A percentile compares a stretch with the other conserved stretches of the same genome.
phyloP scores from a whole-genome alignment of 2,329 filamentous ascomycete species.

The Penicillium sp. region DNA sequence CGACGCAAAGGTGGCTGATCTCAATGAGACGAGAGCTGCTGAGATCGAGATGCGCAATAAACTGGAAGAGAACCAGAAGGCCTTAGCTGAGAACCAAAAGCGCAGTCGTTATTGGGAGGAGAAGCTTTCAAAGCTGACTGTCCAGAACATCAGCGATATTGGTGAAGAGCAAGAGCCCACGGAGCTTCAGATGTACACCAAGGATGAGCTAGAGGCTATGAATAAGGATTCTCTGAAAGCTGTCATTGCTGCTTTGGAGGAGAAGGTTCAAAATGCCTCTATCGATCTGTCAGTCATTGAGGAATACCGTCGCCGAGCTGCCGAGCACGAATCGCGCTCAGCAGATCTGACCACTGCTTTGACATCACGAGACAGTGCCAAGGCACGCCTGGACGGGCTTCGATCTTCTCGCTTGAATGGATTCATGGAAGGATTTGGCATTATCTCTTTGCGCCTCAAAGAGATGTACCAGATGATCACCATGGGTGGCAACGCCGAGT shows the following conservation, averaged over 20 bases:
- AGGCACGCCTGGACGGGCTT: constrained; percentile 89
- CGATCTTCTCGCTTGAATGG: constrained; percentile 86
- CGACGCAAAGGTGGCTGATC: constrained; percentile 77
- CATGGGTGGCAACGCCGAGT: constrained; percentile 96
- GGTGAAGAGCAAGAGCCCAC: constrained; percentile 51
- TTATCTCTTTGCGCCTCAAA: constrained; percentile 90
- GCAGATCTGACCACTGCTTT: constrained; percentile 80
- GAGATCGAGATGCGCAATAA: constrained; percentile 99
- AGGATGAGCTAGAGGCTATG: constrained; percentile 64
- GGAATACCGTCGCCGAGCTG: constrained; percentile 81
- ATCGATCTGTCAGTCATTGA: constrained; percentile 86
- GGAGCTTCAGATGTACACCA: constrained; percentile 72
- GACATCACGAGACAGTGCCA: constrained; percentile 74
- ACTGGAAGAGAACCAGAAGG: constrained; percentile 93
- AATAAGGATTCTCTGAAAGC: constrained; percentile 62
- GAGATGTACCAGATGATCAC: constrained; percentile 99
- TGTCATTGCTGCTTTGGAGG: constrained; percentile 65
- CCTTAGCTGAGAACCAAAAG: constrained; percentile 80
- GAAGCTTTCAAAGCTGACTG: constrained; percentile 76
- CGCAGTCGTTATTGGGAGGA: constrained; percentile 82
- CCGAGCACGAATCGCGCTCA: constrained; percentile 78
- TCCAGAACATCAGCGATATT: constrained; percentile 78
- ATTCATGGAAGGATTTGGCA: constrained; percentile 97
- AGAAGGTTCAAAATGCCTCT: constrained; percentile 77
- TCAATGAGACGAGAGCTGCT: constrained; percentile 82